Evolutionary conservation across 192 early-diverging fungal species (phyloP), one percentile per base, ranked within the genome.

Genomic region (Linnemannia hyalina): DNA sequence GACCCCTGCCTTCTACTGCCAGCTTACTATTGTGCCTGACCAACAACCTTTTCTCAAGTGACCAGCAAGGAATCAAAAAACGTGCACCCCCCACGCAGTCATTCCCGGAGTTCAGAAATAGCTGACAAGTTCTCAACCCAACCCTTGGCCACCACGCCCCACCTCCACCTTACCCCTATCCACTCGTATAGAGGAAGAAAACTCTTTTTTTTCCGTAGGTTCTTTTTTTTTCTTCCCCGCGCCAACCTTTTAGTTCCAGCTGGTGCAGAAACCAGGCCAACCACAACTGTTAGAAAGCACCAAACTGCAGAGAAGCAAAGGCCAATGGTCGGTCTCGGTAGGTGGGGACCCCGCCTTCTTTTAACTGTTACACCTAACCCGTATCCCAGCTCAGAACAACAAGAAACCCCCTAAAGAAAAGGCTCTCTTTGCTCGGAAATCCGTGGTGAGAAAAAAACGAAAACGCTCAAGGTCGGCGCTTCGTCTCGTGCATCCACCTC

Each of bases 371-470:
- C 60, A 18, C 49, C 15, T 32, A 65, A 65, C 10, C 29, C 60
- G 15, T 13, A 29, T 26, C 60, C 11, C 60, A 29, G 29, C 11
- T 35, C 60, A 65, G 60, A 65, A 32, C 29, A 65, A 65, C 49
- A 52, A 52, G 20, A 49, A 18, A 49, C 1, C 15, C 0, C 4
- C 2, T 0, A 42, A 71, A 40, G 20, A 60, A 55, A 65, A 22
- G 32, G 52, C 60, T 65, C 60, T 65, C 57, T 60, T 60, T 6
- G 9, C 60, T 65, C 60, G 60, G 60, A 65, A 65, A 65, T 65
- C 29, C 29, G 60, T 65, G 60, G 60, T 65, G n/a, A 65, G 10
- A 29, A 65, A 26, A 63, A 29, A 29, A 65, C 4, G 23, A 57
- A 52, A 26, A 29, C 29, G 32, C 29, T 63, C 60, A 13, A 57